Percentiles rank a stretch among this genome's conserved stretches.
These are phyloP conservation scores for Rutstroemia sydowiana DNA, from an alignment of 2,329 filamentous ascomycete species.

Conservation along the genomic window DNA sequence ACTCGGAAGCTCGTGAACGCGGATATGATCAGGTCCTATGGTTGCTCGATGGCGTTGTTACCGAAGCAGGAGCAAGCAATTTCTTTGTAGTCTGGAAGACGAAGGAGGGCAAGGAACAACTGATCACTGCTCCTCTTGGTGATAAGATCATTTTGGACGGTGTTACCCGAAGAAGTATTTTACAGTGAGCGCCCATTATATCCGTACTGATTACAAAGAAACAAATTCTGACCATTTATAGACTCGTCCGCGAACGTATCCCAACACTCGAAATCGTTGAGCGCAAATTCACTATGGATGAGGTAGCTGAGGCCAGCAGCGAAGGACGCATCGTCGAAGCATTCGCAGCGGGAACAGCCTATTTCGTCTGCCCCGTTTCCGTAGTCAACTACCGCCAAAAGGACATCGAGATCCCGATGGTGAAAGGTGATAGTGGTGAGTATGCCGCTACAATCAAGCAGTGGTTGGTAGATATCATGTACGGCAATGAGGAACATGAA, in stretches of 20 bases:
- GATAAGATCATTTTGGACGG: constrained; percentile 82
- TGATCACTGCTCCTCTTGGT: constrained; percentile 77
- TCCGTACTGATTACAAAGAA: not conserved
- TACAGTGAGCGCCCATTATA: constrained; percentile 53
- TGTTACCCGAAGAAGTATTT: constrained; percentile 73
- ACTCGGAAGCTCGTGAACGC: constrained; percentile 60
- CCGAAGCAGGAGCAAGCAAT: constrained; percentile 86
- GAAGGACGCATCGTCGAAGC: constrained; percentile 77
- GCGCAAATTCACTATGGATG: constrained; percentile 72
- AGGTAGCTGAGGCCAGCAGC: constrained; percentile 62
- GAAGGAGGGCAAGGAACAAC: constrained; percentile 54
- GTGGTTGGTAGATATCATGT: constrained; percentile 68
- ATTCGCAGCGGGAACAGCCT: constrained; percentile 82
- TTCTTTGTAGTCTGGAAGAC: constrained; percentile 80
- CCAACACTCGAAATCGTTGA: constrained; percentile 61
- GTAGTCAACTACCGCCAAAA: constrained; percentile 60
- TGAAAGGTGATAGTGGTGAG: constrained; percentile 43
- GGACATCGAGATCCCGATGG: constrained; percentile 56
- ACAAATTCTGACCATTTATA: not conserved
- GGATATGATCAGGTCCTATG: constrained; percentile 92
- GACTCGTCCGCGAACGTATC: constrained; percentile 8
- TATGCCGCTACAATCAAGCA: constrained; percentile 57
- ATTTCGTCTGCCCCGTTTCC: constrained; percentile 63
- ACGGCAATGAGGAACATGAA: constrained; percentile 44
- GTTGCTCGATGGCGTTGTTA: constrained; percentile 78